phyloP scores from a whole-genome alignment of 1,284 basidiomycete species.

The Apiotrichum gracile region DNA sequence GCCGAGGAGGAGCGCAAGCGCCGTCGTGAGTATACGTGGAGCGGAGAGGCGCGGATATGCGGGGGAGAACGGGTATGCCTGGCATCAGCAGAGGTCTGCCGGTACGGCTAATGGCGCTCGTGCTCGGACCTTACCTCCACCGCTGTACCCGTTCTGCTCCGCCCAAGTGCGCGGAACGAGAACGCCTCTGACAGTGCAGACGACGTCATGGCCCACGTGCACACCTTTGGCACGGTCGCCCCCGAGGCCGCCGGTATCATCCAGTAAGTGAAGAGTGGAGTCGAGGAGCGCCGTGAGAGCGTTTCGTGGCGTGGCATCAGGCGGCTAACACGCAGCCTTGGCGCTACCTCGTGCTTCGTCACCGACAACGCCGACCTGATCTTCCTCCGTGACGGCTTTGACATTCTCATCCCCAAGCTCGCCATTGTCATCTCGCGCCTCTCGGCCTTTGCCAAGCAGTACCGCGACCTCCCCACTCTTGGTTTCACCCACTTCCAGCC shows the following conservation, averaged over 20 bases:
- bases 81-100: too few relatives aligned
- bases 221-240: conserved; percentile 89
- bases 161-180: too few relatives aligned
- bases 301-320: too few relatives aligned
- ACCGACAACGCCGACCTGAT: conserved; percentile 98
- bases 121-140: not conserved
- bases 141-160: too few relatives aligned
- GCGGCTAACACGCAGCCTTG: conserved; percentile 55
- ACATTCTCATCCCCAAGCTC: conserved; percentile 78
- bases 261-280: conserved; percentile 62
- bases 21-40: conserved; percentile 53
- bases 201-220: conserved; percentile 99
- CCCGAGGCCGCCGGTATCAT: conserved; percentile 96
- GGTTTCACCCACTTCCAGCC: conserved; percentile 99
- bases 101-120: too few relatives aligned
- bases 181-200: conserved; percentile 49
- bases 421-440: conserved; percentile 85
- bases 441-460: conserved; percentile 64
- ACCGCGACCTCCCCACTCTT: conserved; percentile 76
- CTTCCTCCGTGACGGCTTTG: conserved; percentile 83
- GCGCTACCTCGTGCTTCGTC: conserved; percentile 97
- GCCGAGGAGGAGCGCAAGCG: conserved; percentile 94
- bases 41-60: too few relatives aligned
- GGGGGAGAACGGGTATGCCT: too few relatives aligned
- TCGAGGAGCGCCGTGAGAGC: too few relatives aligned